Evolutionary conservation across 306 rosid genomes (phyloP), one percentile per base, ranked within the genome.

Genomic region (Vigna nakashimae): DNA sequence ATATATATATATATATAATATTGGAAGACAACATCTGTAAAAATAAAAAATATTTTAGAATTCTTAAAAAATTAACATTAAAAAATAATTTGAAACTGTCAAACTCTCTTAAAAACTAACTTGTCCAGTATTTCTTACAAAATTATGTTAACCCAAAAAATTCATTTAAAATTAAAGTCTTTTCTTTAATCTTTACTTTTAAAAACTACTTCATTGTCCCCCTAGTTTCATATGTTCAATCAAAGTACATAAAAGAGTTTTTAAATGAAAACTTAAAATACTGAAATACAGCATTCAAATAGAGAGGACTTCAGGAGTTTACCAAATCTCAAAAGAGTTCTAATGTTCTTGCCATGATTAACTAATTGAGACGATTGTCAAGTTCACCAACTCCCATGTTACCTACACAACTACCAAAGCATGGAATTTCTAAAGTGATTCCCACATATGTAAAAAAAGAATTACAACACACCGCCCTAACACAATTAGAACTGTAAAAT

Each of bases 371-470:
- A n/a, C 38, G 20, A 45, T 6, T 45, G 12, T 59, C 11, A 51
- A 59, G 69, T 66, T 28, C 81, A 53, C 74, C 81, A 67, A 67
- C 81, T 77, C 34, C 17, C 68, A 49, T 49, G 40, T 63, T 52
- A 66, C 55, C 24, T 7, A 12, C 16, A 7, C 67, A 77, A 40
- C 48, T 2, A 55, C 81, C 65, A 2, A 11, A 7, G 9, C 32
- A 9, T 13, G 30, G 22, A 73, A 55, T 1, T 42, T 73, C 34
- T 56, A 9, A 32, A 53, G 62, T 42, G 16, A 42, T 28, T 26
- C 28, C 69, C 30, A 68, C 62, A 26, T 26, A 26, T 7, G 26
- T 57, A 45, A 12, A 45, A 45, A 45, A 12, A 12, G 63, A 51
- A 18, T 46, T 46, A 10, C 11, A 55, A 15, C 65, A 79, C 24